Evolutionary conservation across 2,329 filamentous ascomycete species (phyloP), one percentile per base, ranked within the genome.

Genomic region (Cladosporium sp.): DNA sequence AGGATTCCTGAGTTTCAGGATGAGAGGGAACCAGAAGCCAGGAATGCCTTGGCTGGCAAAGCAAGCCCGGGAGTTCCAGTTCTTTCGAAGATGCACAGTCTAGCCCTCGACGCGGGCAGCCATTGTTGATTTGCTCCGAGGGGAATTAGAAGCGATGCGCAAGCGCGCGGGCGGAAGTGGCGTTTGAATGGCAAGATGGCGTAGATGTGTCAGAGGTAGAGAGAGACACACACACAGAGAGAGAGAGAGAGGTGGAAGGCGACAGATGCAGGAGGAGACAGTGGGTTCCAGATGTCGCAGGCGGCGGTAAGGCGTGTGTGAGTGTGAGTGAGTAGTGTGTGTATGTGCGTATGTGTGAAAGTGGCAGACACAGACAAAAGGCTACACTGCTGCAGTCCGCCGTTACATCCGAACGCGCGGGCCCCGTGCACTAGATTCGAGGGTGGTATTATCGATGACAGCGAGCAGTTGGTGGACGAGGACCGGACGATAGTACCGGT

Each of bases 1-100:
- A 27, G 20, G 36, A 33, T 40, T 48, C 45, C 45, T 33, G 38
- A 32, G 45, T 48, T 40, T 40, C 45, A 33, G 36, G 20, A n/a
- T 25, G 13, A 38, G 18, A 33, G 25, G 33, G 27, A 22, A 7
- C 43, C 45, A 40, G 36, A 40, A 16, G 29, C 36, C 45, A 18
- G 45, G 45, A 48, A 48, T 40, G 45, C 36, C 38, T 40, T 48
- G 45, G 45, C 45, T 25, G 32, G 22, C 32, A 36, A 40, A 25
- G 25, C 45, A 32, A 19, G 38, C 27, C 45, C 35, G 35, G 36
- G 22, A 35, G 35, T 36, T 30, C 43, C 29, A 35, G 38, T 18
- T 12, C 30, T 30, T 29, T 47, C 25, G n/a, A 18, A n/a, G 36
- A 33, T 20, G 36, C 27, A 7, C 6, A 20, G 29, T 16, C 38